Evolutionary conservation across 164 flowering plant species (phyloP), one percentile per base, ranked within the genome.

Genomic region (Kalanchoe fedtschenkoi): DNA sequence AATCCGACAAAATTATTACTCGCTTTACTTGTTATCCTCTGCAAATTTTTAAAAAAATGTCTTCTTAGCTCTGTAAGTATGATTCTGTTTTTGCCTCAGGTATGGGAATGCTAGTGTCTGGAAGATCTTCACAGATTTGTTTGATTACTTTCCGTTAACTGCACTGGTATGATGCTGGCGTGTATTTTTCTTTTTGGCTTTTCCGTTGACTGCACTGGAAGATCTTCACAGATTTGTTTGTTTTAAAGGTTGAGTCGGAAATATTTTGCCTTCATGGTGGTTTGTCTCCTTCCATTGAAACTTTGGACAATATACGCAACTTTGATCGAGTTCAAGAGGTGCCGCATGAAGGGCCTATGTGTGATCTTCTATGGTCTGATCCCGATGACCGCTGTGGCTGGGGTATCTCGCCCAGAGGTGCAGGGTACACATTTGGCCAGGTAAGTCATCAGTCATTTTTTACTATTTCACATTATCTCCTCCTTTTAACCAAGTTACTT

Each of bases 351-450:
- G 97, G 97, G 15, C 89, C 97, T 22, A 91, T 91, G 97, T 91
- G 96, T 70, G 97, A 91, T 73, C 87, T 91, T 30, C 75, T 91
- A 30, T 91, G 96, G 97, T 91, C 97, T 65, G 97, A 91, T 59
- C 97, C 97, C n/a, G 97, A 91, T 78, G 97, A 91, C 65, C 91
- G 96, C 14, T 88, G 97, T 76, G 97, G 97, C 57, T 91, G 97
- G 97, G 97, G 97, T 62, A 91, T 91, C 68, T 91, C 97, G 53
- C 97, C 97, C 7, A 81, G 97, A 68, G 97, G 97, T 69, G 97
- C 96, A 67, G 96, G 97, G 65, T 91, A 88, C 69, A 88, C 95
- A 6, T 88, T 91, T 78, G 93, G 96, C 70, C 96, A 88, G 60
- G 96, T 91, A 80, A 64, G 5, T 38, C 24, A 17, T 42, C 64